These are phyloP conservation scores for Lentinus tigrinus DNA, from an alignment of 768 basidiomycete species.

Conservation along the genomic window DNA sequence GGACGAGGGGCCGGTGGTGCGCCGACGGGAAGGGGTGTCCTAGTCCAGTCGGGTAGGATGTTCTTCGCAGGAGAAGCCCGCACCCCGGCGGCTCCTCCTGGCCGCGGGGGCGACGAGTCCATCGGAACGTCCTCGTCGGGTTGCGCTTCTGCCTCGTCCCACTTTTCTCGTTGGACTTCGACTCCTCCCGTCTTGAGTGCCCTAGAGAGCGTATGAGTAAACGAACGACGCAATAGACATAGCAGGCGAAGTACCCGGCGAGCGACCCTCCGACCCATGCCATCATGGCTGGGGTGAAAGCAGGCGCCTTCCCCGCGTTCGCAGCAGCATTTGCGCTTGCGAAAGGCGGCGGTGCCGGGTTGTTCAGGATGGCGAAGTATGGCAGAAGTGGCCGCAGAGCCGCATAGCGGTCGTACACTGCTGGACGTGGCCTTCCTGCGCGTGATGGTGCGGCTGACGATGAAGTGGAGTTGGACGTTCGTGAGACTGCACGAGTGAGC, in stretches of 20 bases:
- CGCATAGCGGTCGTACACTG: slow-evolving; percentile 73
- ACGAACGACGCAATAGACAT: not conserved
- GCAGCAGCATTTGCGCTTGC: slow-evolving; percentile 49
- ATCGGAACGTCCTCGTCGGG: slow-evolving; percentile 39
- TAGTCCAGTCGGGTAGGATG: slow-evolving; percentile 83
- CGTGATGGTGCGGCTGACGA: slow-evolving; percentile 36
- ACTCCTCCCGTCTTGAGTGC: slow-evolving; percentile 84
- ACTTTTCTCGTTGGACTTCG: slow-evolving; percentile 80
- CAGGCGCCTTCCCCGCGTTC: slow-evolving; percentile 82
- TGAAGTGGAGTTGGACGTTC: slow-evolving; percentile 37
- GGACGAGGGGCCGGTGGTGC: slow-evolving; percentile 52
- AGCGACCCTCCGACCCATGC: slow-evolving; percentile 94
- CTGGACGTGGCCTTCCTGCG: slow-evolving; percentile 40
- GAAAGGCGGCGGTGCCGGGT: slow-evolving; percentile 60
- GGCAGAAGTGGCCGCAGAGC: slow-evolving; percentile 67
- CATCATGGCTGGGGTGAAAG: slow-evolving; percentile 77
- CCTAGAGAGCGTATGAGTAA: slow-evolving; percentile 35
- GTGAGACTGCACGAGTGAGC: slow-evolving; percentile 60
- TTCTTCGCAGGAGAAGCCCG: slow-evolving; percentile 35
- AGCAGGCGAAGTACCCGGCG: slow-evolving; percentile 66
- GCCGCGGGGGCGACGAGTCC: slow-evolving; percentile 26
- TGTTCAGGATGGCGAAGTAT: slow-evolving; percentile 82
- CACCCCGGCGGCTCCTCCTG: slow-evolving; percentile 6
- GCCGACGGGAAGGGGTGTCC: slow-evolving; percentile 56
- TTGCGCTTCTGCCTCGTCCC: slow-evolving; percentile 67